Base-by-base conservation (phyloP, 225 moss, liverwort and hornwort genomes). In the Physcomitrellopsis africana region DNA sequence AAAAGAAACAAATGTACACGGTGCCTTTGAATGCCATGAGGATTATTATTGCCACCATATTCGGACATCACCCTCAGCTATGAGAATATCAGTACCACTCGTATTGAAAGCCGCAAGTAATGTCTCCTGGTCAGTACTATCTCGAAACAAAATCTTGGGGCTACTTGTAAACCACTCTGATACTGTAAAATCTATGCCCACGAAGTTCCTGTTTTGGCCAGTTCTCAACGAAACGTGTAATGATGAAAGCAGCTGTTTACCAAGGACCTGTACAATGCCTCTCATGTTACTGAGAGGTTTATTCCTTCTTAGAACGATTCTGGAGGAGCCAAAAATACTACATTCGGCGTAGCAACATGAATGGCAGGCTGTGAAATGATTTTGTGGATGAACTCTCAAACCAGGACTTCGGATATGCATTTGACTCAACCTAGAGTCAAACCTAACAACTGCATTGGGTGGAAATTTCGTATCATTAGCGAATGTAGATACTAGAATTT, bases 51-150 rank as follows among this genome's bases (percentile, higher is more conserved):
- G 73, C 82, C 85, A 85, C 72, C 79, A 64, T 56, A 82, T 78
- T 71, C 79, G 72, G n/a, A 85, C 81, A 68, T 79, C 81, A 23
- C 81, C 81, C 68, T 85, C 81, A 65, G 81, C 85, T 68, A 85
- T 68, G 10, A 85, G 76, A 63, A 82, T 44, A 55, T 78, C 76
- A 46, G 56, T 72, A 32, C 72, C 72, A 68, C 69, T 72, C 46
- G 57, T 65, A 63, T 79, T 68, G 16, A 74, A 82, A 60, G 60
- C 65, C 53, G 76, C 72, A 14, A 75, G 68, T 61, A 85, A 43
- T 5, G 27, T 63, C 60, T 79, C 81, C 59, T 65, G 75, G 63
- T 78, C 71, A 46, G 75, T 63, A 52, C 67, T 68, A 57, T 78
- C 64, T 51, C 78, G 68, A n/a, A 76, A 23, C 41, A 76, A 41